These are phyloP conservation scores for Parastagonospora avenae DNA, from an alignment of 2,329 filamentous ascomycete genomes.

Conservation along the genomic window DNA sequence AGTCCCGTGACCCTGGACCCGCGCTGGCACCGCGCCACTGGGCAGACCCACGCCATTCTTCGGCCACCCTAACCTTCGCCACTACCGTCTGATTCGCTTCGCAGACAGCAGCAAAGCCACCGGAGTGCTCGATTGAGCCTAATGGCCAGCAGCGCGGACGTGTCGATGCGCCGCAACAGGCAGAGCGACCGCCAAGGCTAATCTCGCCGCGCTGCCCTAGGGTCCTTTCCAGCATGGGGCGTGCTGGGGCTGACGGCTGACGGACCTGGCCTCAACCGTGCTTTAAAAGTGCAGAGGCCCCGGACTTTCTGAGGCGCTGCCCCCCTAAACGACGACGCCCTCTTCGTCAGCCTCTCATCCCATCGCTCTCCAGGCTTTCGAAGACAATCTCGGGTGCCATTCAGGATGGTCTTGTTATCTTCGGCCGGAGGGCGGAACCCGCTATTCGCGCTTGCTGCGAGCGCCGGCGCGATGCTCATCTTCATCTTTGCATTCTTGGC, in stretches of 20 bases:
- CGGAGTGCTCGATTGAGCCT: conserved; percentile 15
- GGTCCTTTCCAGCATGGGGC: conserved; percentile 11
- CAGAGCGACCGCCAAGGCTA: conserved; percentile 28
- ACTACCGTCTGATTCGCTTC: conserved; percentile 13
- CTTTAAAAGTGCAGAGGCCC: conserved; percentile 31
- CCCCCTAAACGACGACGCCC: conserved; percentile 18
- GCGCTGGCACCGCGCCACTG: background rate
- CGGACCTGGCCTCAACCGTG: conserved; percentile 5
- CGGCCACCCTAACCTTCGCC: background rate
- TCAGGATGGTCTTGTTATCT: conserved; percentile 36
- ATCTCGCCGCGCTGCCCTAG: conserved; percentile 23
- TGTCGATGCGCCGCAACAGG: conserved; percentile 18
- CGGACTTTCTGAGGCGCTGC: conserved; percentile 14
- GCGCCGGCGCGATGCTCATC: conserved; percentile 37
- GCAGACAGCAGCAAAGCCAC: conserved; percentile 10
- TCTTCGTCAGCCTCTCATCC: conserved; percentile 5
- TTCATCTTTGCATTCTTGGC: conserved; percentile 44
- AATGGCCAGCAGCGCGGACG: conserved; percentile 10
- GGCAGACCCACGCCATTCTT: conserved; percentile 5
- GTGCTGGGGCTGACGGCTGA: conserved; percentile 28
- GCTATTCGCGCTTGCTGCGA: conserved; percentile 37
- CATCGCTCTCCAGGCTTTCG: conserved; percentile 13
- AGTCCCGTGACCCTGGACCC: conserved; percentile 9
- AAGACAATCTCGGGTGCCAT: conserved; percentile 6
- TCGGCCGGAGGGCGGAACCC: conserved; percentile 38